These are phyloP conservation scores for Kodamaea suecica DNA, from an alignment of 1,139 yeast species.

Conservation along the genomic window DNA sequence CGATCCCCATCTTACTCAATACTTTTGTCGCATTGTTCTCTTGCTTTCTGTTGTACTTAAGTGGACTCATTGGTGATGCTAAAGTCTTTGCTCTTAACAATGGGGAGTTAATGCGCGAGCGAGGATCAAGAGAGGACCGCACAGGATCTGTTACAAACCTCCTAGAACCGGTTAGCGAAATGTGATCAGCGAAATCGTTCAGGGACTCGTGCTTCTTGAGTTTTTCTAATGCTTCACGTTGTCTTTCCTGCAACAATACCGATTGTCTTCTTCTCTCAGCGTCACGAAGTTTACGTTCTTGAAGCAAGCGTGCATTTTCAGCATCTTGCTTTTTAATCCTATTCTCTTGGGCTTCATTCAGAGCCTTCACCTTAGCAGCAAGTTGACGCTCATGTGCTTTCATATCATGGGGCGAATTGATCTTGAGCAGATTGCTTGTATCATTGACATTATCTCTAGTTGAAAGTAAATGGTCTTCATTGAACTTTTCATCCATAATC, in stretches of 20 bases:
- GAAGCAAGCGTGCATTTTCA: constrained; percentile 9
- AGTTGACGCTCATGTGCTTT: constrained; percentile 30
- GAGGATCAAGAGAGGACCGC: constrained; percentile 39
- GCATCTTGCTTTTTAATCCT: constrained; percentile 11
- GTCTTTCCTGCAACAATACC: constrained; percentile 25
- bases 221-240: constrained; percentile 30
- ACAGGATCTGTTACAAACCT: constrained; percentile 20
- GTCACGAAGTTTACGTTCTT: constrained; percentile 9
- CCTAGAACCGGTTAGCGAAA: constrained; percentile 8
- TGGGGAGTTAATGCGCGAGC: constrained; percentile 22
- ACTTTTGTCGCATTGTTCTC: constrained; percentile 31
- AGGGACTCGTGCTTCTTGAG: constrained; percentile 29
- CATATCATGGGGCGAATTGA: constrained; percentile 12
- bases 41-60: constrained; percentile 17
- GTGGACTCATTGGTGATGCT: constrained; percentile 24
- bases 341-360: constrained; percentile 30
- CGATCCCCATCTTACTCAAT: constrained; percentile 45
- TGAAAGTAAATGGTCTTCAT: constrained; percentile 10
- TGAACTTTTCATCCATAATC: constrained; percentile 21
- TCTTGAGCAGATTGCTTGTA: constrained; percentile 1
- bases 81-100: constrained; percentile 40
- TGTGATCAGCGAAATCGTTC: constrained; percentile 22
- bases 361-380: constrained; percentile 29
- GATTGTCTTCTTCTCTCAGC: constrained; percentile 23
- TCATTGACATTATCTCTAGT: constrained; percentile 2